phyloP scores from a whole-genome alignment of 2,329 filamentous ascomycete genomes.

The Paraphaeosphaeria minitans region DNA sequence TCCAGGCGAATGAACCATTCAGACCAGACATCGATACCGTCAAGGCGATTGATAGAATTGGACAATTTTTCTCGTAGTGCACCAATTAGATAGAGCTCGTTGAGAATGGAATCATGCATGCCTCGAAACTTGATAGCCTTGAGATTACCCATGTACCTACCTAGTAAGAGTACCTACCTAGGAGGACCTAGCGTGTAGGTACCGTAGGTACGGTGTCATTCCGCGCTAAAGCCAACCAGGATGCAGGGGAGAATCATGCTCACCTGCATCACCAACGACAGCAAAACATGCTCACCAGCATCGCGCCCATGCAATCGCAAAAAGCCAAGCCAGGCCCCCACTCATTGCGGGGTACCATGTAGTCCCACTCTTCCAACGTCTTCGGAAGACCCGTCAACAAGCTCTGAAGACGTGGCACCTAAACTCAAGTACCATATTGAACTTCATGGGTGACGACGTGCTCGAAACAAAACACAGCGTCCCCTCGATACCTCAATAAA shows the following conservation, averaged over 20 bases:
- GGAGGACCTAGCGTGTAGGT: too few relatives aligned
- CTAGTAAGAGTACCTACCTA: too few relatives aligned
- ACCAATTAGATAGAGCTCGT: too few relatives aligned
- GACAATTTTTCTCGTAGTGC: too few relatives aligned
- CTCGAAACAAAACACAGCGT: not conserved
- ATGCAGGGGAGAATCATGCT: not conserved
- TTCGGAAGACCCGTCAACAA: not conserved
- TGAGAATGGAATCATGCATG: too few relatives aligned
- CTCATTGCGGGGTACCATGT: not conserved
- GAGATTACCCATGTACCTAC: too few relatives aligned
- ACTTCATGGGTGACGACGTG: not conserved
- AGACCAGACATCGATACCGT: too few relatives aligned
- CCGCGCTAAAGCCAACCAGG: not conserved
- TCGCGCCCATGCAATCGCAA: not conserved
- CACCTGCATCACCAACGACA: not conserved
- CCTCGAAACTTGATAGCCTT: too few relatives aligned
- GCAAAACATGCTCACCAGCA: conserved; percentile 4
- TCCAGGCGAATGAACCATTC: too few relatives aligned
- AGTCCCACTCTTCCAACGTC: not conserved
- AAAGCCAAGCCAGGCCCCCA: not conserved
- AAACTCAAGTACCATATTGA: not conserved
- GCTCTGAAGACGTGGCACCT: not conserved
- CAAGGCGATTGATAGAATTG: too few relatives aligned
- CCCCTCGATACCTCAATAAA: conserved; percentile 28
- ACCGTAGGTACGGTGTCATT: too few relatives aligned